Evolutionary conservation across 257 asterid genomes (phyloP).

Genomic region (Henckelia pumila): DNA sequence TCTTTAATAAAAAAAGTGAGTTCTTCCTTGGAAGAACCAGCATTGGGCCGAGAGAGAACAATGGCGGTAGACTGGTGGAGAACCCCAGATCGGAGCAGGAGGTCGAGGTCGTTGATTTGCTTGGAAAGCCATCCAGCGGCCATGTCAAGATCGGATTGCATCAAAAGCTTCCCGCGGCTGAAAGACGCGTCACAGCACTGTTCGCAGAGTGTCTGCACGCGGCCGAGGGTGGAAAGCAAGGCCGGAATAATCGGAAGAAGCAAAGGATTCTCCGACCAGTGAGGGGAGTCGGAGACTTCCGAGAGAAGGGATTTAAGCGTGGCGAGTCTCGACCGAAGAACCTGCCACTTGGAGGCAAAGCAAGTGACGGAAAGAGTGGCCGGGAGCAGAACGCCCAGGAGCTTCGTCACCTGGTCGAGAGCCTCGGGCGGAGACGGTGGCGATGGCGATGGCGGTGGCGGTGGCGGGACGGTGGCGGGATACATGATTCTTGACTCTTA

Average conservation of each 20-base stretch:
- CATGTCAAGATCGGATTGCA: conserved; percentile 99
- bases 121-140: conserved; percentile 76
- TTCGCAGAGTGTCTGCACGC: conserved; percentile 48
- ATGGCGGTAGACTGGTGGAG: conserved; percentile 87
- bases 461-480: conserved; percentile 43
- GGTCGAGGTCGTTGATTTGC: conserved; percentile 64
- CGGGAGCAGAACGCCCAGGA: conserved; percentile 50
- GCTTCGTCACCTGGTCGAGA: conserved; percentile 35
- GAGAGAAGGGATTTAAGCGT: conserved; percentile 43
- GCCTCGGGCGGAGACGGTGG: conserved; percentile 38
- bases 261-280: conserved; percentile 77
- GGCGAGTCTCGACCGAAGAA: conserved; percentile 58
- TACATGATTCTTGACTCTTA: conserved; percentile 19
- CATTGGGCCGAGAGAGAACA: conserved; percentile 76
- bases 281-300: conserved; percentile 57
- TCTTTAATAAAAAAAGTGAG: conserved; percentile 59
- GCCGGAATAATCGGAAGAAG: conserved; percentile 55
- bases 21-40: conserved; percentile 51
- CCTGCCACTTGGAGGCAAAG: conserved; percentile 74
- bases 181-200: conserved; percentile 47
- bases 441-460: conserved; percentile 34
- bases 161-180: conserved; percentile 74
- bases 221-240: conserved; percentile 53
- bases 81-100: conserved; percentile 84
- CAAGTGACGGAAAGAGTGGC: conserved; percentile 46